These are phyloP conservation scores for Ogataea philodendri DNA, from an alignment of 805 yeast species.

Conservation along the genomic window DNA sequence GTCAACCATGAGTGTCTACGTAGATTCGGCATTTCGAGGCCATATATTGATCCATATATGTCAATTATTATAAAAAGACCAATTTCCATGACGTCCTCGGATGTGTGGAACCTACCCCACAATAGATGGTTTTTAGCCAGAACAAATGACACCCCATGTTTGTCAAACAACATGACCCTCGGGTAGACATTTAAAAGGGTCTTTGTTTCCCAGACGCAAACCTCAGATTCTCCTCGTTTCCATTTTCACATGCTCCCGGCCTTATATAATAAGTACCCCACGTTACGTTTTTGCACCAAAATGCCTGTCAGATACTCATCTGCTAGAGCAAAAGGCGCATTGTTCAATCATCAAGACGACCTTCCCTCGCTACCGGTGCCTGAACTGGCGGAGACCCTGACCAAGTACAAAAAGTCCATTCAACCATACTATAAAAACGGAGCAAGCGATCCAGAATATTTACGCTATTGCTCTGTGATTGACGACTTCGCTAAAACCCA, in stretches of 20 bases:
- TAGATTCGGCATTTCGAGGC: too few relatives aligned
- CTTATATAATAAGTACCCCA: constrained; percentile 13
- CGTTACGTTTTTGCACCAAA: constrained; percentile 1
- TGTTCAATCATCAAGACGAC: constrained; percentile 67
- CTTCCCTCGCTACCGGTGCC: constrained; percentile 92
- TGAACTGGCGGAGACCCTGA: constrained; percentile 63
- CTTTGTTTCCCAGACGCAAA: neutral
- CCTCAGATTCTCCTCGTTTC: neutral
- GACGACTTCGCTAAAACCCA: constrained; percentile 61
- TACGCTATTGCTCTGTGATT: constrained; percentile 52
- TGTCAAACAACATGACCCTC: neutral
- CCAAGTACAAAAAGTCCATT: constrained; percentile 67
- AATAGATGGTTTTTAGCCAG: constrained; percentile 3
- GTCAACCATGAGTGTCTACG: too few relatives aligned
- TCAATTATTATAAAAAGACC: too few relatives aligned
- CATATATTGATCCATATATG: too few relatives aligned
- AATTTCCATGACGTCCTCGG: constrained; percentile 11
- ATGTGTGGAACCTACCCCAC: constrained; percentile 12
- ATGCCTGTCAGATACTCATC: constrained; percentile 9
- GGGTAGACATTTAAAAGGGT: too few relatives aligned
- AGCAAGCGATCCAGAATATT: constrained; percentile 40
- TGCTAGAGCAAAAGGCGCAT: constrained; percentile 49
- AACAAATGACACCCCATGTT: neutral
- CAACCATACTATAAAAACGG: constrained; percentile 59
- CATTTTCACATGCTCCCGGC: constrained; percentile 11